Evolutionary conservation across 768 basidiomycete genomes (phyloP).

Genomic region (Pleurotus pulmonarius): DNA sequence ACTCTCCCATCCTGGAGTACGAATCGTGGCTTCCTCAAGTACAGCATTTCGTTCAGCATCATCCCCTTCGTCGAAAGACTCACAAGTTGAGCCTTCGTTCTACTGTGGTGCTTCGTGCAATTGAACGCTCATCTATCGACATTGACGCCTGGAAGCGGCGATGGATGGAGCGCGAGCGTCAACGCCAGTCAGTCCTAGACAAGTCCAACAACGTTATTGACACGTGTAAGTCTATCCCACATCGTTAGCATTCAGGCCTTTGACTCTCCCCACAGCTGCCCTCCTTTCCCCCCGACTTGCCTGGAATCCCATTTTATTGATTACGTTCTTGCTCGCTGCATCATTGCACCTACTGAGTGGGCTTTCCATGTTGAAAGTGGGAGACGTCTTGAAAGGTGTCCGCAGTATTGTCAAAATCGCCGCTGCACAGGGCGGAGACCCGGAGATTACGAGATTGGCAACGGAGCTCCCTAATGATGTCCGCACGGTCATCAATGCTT

Average conservation of each 20-base stretch:
- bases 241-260: not conserved
- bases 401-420: not conserved
- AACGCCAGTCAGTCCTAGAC: too few relatives aligned
- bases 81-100: too few relatives aligned
- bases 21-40: too few relatives aligned
- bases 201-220: not conserved
- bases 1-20: too few relatives aligned
- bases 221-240: not conserved
- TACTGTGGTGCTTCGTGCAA: too few relatives aligned
- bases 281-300: not conserved
- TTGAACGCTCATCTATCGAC: too few relatives aligned
- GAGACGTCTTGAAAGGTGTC: not conserved
- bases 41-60: too few relatives aligned
- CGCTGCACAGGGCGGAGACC: not conserved
- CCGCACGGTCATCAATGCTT: not conserved
- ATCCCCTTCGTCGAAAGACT: too few relatives aligned
- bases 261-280: not conserved
- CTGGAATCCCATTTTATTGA: not conserved
- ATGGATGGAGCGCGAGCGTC: too few relatives aligned
- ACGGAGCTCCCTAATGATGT: not conserved
- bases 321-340: not conserved
- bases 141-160: too few relatives aligned
- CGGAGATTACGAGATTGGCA: not conserved
- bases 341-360: not conserved
- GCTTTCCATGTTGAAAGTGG: not conserved